Evolutionary conservation across 495 filamentous ascomycete species (phyloP), one percentile per base, ranked within the genome.

Genomic region (Lindgomyces ingoldianus): DNA sequence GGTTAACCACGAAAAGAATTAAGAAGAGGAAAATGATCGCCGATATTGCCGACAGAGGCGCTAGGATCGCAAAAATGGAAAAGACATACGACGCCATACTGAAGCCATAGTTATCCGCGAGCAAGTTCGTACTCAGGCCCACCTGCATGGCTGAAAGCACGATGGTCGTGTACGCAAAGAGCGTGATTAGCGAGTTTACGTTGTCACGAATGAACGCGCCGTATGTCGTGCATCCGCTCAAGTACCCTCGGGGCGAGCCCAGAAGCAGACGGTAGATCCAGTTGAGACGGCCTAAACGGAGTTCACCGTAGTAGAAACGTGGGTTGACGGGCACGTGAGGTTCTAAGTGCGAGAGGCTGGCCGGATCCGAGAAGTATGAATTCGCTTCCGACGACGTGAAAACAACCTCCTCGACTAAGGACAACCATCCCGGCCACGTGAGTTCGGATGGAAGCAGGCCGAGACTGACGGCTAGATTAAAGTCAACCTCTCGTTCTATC

Each of bases 71-170:
- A 24, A 67, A 85, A 0, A 85, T 64, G 6, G 79, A 78, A 60
- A 86, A 84, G 0, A 81, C 82, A 67, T 80, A 84, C 2, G 80
- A 80, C 1, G 73, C 80, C 47, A 67, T 60, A 54, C 81, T 75
- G 62, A 86, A 86, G 1, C 74, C 44, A 8, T 64, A 50, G 58
- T 76, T 78, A 0, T 62, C 42, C 4, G 63, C 26, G 0, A 86
- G 73, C 8, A 48, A 49, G 1, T 74, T 70, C 0, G 81, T 83
- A 4, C 75, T 75, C 0, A 85, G 72, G 0, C 83, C 84, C 46
- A 85, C 83, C 64, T 86, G 84, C 78, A 87, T 81, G 27, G 82
- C 84, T 1, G 80, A 78, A 47, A 86, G 73, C 6, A 83, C 79
- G 10, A 85, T 72, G 26, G 75, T 79, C 12, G 85, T 68, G 56